Conservation (phyloP, 1,139 yeast genomes). For the Blastobotrys buckinghamii region DNA sequence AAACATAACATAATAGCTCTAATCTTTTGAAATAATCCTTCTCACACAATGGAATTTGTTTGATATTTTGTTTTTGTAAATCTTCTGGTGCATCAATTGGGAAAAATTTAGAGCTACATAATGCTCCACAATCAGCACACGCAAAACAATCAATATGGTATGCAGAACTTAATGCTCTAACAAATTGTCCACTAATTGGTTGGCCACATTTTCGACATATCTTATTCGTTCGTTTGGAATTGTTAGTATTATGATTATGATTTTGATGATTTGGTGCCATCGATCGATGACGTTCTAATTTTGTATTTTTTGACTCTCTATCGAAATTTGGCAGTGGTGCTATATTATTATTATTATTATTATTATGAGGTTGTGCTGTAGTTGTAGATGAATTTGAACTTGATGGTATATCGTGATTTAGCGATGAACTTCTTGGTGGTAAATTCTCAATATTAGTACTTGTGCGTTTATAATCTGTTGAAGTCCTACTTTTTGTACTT, state of each 20-base stretch:
- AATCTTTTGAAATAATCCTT: conserved; percentile 84
- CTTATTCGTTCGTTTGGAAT: conserved; percentile 17
- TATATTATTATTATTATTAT: background rate
- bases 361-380: conserved; percentile 4
- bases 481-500: background rate
- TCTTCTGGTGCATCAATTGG: conserved; percentile 40
- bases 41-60: conserved; percentile 81
- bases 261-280: background rate
- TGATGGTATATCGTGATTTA: conserved; percentile 1
- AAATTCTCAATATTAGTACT: conserved; percentile 1
- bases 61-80: conserved; percentile 31
- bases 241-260: background rate
- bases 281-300: background rate
- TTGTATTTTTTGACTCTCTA: background rate
- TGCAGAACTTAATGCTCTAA: conserved; percentile 72
- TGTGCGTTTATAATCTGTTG: conserved; percentile 3
- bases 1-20: conserved; percentile 74
- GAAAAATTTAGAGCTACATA: conserved; percentile 69
- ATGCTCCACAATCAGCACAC: conserved; percentile 74
- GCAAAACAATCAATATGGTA: conserved; percentile 85
- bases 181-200: conserved; percentile 73
- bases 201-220: conserved; percentile 58
- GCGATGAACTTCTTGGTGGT: conserved; percentile 10
- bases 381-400: conserved; percentile 1
- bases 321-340: background rate